phyloP scores from a whole-genome alignment of 768 basidiomycete species.

The Amylocystis lapponica region DNA sequence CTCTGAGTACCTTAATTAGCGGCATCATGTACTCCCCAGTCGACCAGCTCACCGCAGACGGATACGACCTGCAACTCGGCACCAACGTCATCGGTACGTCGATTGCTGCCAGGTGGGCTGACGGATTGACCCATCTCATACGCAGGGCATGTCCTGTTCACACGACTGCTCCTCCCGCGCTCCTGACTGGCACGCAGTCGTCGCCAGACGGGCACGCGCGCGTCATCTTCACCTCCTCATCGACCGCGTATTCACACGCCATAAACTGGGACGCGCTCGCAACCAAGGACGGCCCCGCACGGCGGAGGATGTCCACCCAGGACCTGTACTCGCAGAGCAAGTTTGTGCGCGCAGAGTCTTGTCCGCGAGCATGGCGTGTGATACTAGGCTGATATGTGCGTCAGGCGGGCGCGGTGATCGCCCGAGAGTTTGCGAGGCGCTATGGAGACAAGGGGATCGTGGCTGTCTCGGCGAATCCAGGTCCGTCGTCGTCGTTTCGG shows the following conservation, averaged over 20 bases:
- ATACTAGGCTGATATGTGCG: no score
- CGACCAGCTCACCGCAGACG: slow-evolving; percentile 36
- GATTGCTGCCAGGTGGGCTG: background rate
- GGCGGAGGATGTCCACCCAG: slow-evolving; percentile 11
- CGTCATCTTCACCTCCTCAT: slow-evolving; percentile 42
- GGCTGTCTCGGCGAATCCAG: slow-evolving; percentile 40
- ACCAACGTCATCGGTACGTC: slow-evolving; percentile 44
- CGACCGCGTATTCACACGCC: slow-evolving; percentile 25
- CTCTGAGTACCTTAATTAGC: slow-evolving; percentile 28
- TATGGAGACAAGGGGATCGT: slow-evolving; percentile 42
- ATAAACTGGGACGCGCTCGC: slow-evolving; percentile 37
- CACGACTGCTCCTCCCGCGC: slow-evolving; percentile 42
- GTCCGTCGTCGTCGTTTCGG: slow-evolving; percentile 16
- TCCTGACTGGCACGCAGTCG: slow-evolving; percentile 34
- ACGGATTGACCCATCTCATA: slow-evolving; percentile 29
- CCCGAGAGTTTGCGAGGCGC: slow-evolving; percentile 40
- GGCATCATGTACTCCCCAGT: slow-evolving; percentile 43
- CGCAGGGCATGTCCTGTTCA: slow-evolving; percentile 33
- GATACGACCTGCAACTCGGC: slow-evolving; percentile 51
- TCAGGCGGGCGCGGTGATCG: slow-evolving; percentile 42
- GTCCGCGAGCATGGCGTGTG: background rate
- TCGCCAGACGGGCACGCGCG: slow-evolving; percentile 39
- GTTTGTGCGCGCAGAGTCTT: slow-evolving; percentile 30
- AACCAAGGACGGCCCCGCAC: slow-evolving; percentile 19
- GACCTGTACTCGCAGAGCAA: slow-evolving; percentile 33